Base-by-base conservation (phyloP, 176 grass and related monocot genomes). In the Oryza nivara region DNA sequence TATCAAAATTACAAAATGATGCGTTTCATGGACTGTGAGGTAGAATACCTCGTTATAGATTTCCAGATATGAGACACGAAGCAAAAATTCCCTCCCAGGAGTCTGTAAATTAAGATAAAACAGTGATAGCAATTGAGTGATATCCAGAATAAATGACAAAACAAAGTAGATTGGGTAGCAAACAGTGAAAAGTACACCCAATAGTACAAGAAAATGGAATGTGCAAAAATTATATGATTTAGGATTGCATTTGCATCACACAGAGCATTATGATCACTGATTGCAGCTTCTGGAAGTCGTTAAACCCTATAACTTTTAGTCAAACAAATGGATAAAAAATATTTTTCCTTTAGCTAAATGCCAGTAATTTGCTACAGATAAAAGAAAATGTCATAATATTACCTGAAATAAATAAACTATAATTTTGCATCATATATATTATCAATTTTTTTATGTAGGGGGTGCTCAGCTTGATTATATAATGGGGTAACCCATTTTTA, bases 61-160 rank as follows among this genome's bases (percentile, higher is more conserved):
- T 87, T 99, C 96, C 77, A 99, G 88, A 72, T 99, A 99, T 19
- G 93, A 99, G 4, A 99, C 96, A 80, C 96, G 96, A 48, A 99
- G 96, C 82, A 99, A 92, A 92, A 99, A 99, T 86, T 99, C 96
- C 86, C 93, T 89, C 67, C 91, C 96, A 86, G 93, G 96, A 85
- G 91, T 93, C 96, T 98, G 93, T 88, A 65, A 82, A 67, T 79
- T 68, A 80, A 88, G 68, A 89, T 85, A 93, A 89, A 85, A 65
- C n/a, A 81, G 36, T 19, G 13, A 14, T 49, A 68, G 3, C 45
- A 80, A 43, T 84, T 80, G 34, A 71, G 12, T 76, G 28, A 71
- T 64, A 81, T 5, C 35, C 36, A 86, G n/a, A 90, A 73, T 43
- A 72, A 30, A 68, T 40, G 83, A 43, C 28, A 76, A 30, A 38